Percentiles rank a stretch among this genome's conserved stretches.
Evolutionary conservation across 2,329 filamentous ascomycete genomes (phyloP).

Genomic region (Alternaria sp.): DNA sequence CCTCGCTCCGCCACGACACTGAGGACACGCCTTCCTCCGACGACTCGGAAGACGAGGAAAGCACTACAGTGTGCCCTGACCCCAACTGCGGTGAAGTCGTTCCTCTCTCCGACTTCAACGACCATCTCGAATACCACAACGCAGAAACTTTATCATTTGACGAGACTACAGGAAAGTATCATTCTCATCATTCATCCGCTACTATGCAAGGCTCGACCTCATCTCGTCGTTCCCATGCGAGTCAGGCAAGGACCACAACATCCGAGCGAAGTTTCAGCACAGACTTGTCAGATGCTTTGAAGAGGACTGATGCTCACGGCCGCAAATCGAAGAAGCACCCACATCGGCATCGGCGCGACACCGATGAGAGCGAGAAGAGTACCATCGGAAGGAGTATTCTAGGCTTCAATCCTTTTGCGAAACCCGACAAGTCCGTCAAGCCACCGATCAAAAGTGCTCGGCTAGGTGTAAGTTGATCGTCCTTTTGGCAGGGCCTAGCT

Average conservation of each 20-base stretch:
- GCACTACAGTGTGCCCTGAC: slow-evolving; percentile 50
- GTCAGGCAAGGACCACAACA: slow-evolving; percentile 30
- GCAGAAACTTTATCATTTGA: slow-evolving; percentile 49
- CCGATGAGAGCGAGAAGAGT: slow-evolving; percentile 42
- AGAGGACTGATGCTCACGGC: slow-evolving; percentile 20
- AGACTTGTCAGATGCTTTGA: slow-evolving; percentile 25
- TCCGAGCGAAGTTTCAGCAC: slow-evolving; percentile 29
- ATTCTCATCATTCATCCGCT: slow-evolving; percentile 39
- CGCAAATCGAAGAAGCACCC: slow-evolving; percentile 33
- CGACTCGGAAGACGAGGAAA: slow-evolving; percentile 39
- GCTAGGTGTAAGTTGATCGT: slow-evolving; percentile 41
- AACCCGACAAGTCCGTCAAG: slow-evolving; percentile 33
- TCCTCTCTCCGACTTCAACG: slow-evolving; percentile 51
- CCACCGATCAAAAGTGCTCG: slow-evolving; percentile 40
- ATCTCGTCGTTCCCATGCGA: slow-evolving; percentile 13
- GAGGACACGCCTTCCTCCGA: slow-evolving; percentile 37
- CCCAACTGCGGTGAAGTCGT: slow-evolving; percentile 53
- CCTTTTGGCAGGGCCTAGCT: slow-evolving; percentile 5
- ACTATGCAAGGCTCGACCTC: slow-evolving; percentile 37
- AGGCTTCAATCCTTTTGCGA: slow-evolving; percentile 43
- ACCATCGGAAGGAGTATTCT: slow-evolving; percentile 45
- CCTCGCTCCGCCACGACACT: slow-evolving; percentile 21
- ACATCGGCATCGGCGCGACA: slow-evolving; percentile 33
- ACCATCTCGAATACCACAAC: slow-evolving; percentile 56
- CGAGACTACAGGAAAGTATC: slow-evolving; percentile 43